Evolutionary conservation across 768 basidiomycete species (phyloP).

Genomic region (Floccularia luteovirens): DNA sequence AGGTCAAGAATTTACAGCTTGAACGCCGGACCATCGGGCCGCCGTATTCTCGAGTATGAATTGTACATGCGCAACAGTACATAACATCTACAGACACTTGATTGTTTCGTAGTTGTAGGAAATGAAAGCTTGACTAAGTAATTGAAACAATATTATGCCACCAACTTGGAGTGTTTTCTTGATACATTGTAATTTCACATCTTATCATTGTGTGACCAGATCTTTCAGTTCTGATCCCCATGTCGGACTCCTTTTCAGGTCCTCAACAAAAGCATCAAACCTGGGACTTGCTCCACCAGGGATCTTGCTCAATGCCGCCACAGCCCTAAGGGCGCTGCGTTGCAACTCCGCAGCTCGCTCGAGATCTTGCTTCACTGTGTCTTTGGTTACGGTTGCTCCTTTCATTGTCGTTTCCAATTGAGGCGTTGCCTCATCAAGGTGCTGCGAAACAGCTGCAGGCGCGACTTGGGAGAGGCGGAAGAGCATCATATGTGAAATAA

Average conservation of each 20-base stretch:
- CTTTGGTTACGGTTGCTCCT: constrained; percentile 83
- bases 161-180: too few relatives aligned
- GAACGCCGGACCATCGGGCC: too few relatives aligned
- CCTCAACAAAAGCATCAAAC: constrained; percentile 79
- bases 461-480: constrained; percentile 86
- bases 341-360: constrained; percentile 88
- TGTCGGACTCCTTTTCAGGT: constrained; percentile 53
- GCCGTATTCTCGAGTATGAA: too few relatives aligned
- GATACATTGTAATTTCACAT: too few relatives aligned
- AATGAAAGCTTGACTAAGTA: background rate
- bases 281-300: constrained; percentile 52
- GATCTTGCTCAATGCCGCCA: constrained; percentile 81
- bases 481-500: constrained; percentile 92
- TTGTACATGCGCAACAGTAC: too few relatives aligned
- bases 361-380: constrained; percentile 91
- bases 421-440: constrained; percentile 79
- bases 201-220: constrained; percentile 20
- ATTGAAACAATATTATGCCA: background rate
- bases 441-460: constrained; percentile 73
- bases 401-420: constrained; percentile 87
- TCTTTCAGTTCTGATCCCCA: constrained; percentile 73
- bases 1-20: too few relatives aligned
- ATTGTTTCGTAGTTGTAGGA: background rate
- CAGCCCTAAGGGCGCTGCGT: constrained; percentile 80
- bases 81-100: too few relatives aligned